These are phyloP conservation scores for Venturia asperata DNA, from an alignment of 2,329 filamentous ascomycete species.

Conservation along the genomic window DNA sequence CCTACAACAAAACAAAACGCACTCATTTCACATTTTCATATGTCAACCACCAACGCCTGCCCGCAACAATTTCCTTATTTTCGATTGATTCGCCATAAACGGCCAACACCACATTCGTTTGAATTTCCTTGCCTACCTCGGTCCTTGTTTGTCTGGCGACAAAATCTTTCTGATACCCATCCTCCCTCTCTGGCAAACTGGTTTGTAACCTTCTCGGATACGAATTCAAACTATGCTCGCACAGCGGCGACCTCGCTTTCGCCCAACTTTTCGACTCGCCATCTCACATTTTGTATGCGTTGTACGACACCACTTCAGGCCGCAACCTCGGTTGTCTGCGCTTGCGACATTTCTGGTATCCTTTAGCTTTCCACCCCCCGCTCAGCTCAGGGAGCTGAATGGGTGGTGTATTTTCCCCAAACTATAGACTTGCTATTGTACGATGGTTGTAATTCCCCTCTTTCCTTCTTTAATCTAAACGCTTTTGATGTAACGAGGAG, in stretches of 20 bases:
- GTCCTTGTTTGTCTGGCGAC: conserved; percentile 17
- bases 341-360: background rate
- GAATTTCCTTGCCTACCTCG: conserved; percentile 24
- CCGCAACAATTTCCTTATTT: background rate
- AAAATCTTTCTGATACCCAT: background rate
- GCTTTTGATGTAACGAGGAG: background rate
- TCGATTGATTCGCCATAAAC: background rate
- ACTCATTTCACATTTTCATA: conserved; percentile 24
- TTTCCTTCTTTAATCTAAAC: conserved; percentile 1
- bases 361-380: background rate
- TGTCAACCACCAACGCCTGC: background rate
- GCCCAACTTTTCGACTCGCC: background rate
- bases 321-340: background rate
- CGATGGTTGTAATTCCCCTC: conserved; percentile 6
- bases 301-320: background rate
- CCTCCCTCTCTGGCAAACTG: background rate
- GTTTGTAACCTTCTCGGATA: background rate
- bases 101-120: conserved; percentile 2
- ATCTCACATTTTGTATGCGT: background rate
- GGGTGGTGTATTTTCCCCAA: background rate
- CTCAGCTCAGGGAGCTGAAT: background rate
- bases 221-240: background rate
- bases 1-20: conserved; percentile 27
- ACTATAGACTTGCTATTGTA: background rate
- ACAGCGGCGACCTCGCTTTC: background rate